A percentile compares a stretch with the other conserved stretches of the same genome.
Evolutionary conservation across 2,329 filamentous ascomycete genomes (phyloP).

Genomic region (Fusarium anguioides): DNA sequence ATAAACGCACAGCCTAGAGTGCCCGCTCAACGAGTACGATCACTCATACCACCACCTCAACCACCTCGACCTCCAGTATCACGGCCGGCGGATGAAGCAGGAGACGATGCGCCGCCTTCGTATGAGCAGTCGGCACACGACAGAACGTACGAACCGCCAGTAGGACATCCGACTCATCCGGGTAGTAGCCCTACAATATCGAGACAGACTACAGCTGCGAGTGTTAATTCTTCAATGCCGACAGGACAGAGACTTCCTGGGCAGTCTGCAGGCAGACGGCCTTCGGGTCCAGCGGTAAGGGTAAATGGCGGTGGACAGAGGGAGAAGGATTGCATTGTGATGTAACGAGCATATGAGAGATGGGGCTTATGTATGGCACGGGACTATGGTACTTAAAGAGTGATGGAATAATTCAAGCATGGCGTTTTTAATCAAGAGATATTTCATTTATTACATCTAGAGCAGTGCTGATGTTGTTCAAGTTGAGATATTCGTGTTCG

Average conservation of each 20-base stretch:
- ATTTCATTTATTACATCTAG: neutral
- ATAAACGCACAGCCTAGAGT: constrained; percentile 34
- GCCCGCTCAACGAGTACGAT: constrained; percentile 55
- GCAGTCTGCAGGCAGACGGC: constrained; percentile 39
- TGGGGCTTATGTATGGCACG: neutral
- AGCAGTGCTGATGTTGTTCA: neutral
- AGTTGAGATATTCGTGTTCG: neutral
- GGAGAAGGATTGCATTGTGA: constrained; percentile 34
- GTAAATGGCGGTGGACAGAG: constrained; percentile 17
- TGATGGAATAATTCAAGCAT: constrained; percentile 10
- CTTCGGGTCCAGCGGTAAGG: constrained; percentile 35
- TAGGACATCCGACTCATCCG: constrained; percentile 63
- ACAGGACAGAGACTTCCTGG: constrained; percentile 34
- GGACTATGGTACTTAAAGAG: neutral
- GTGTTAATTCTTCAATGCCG: constrained; percentile 11
- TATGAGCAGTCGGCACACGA: constrained; percentile 68
- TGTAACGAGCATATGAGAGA: constrained; percentile 22
- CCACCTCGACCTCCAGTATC: constrained; percentile 52
- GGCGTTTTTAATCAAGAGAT: neutral
- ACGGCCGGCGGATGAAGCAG: constrained; percentile 52
- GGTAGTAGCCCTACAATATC: constrained; percentile 47
- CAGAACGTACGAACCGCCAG: constrained; percentile 62
- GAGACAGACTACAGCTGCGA: constrained; percentile 40
- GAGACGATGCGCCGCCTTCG: constrained; percentile 66
- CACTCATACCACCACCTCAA: constrained; percentile 54